Conservation (phyloP, 768 basidiomycete genomes). For the Mycena leptocephala region DNA sequence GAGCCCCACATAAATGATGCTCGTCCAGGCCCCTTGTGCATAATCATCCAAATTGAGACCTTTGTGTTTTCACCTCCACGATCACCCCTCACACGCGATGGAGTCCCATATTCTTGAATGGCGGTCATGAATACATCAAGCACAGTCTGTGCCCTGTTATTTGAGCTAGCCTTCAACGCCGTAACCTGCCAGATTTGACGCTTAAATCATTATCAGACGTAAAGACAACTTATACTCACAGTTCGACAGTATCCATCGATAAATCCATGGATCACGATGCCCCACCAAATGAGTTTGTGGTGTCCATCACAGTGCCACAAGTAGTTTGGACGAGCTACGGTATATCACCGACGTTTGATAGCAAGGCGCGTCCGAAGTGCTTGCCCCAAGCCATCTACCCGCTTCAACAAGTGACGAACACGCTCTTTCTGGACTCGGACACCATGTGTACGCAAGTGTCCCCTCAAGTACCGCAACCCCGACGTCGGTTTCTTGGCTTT, state of each 20-base stretch:
- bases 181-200: too few species aligned
- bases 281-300: neutral
- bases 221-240: neutral
- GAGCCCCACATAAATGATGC: too few species aligned
- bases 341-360: neutral
- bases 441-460: neutral
- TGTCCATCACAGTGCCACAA: neutral
- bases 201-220: too few species aligned
- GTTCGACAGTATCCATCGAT: neutral
- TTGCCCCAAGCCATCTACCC: neutral
- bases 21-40: too few species aligned
- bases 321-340: neutral
- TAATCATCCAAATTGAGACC: too few species aligned
- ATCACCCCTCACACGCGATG: too few species aligned
- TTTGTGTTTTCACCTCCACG: too few species aligned
- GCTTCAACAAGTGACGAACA: neutral
- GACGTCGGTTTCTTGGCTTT: neutral
- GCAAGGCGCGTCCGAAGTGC: neutral
- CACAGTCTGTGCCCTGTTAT: too few species aligned
- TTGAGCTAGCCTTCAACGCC: too few species aligned
- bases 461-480: neutral
- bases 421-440: neutral
- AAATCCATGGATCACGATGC: neutral
- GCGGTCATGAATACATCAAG: too few species aligned
- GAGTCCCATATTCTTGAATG: too few species aligned